Conservation (phyloP, 2,329 filamentous ascomycete genomes). For the Neonectria ditissima region DNA sequence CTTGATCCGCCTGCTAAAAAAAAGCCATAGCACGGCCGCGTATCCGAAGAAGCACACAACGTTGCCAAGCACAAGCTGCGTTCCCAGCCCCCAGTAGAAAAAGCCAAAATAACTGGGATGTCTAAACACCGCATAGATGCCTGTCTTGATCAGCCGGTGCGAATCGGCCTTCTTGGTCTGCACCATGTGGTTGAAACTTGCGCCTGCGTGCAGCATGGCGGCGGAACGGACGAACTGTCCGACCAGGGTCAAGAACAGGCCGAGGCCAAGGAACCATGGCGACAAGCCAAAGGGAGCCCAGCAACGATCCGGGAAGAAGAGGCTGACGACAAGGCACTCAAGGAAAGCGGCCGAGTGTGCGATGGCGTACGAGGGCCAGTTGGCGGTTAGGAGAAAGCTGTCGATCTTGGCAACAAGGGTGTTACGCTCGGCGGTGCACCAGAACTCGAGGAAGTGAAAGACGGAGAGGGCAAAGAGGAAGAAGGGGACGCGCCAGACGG, state of each 20-base stretch:
- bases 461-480: slow-evolving; percentile 77
- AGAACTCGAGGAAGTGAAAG: slow-evolving; percentile 98
- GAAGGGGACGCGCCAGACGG: slow-evolving; percentile 72
- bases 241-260: slow-evolving; percentile 71
- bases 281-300: slow-evolving; percentile 60
- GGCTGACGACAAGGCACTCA: slow-evolving; percentile 75
- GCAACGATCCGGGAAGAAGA: slow-evolving; percentile 64
- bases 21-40: slow-evolving; percentile 81
- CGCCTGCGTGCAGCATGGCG: slow-evolving; percentile 90
- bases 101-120: slow-evolving; percentile 98
- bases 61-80: slow-evolving; percentile 91
- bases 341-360: slow-evolving; percentile 81
- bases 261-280: slow-evolving; percentile 62
- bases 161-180: slow-evolving; percentile 75
- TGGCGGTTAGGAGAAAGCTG: slow-evolving; percentile 86
- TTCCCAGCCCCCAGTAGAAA: slow-evolving; percentile 98
- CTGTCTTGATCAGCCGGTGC: slow-evolving; percentile 85
- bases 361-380: slow-evolving; percentile 85
- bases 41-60: slow-evolving; percentile 81
- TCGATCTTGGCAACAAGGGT: slow-evolving; percentile 76
- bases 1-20: slow-evolving; percentile 80
- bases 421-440: slow-evolving; percentile 87
- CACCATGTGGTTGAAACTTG: slow-evolving; percentile 91
- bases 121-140: slow-evolving; percentile 80
- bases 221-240: slow-evolving; percentile 83